Evolutionary conservation across 345 rosid species (phyloP).

Genomic region (Melaleuca alternifolia): DNA sequence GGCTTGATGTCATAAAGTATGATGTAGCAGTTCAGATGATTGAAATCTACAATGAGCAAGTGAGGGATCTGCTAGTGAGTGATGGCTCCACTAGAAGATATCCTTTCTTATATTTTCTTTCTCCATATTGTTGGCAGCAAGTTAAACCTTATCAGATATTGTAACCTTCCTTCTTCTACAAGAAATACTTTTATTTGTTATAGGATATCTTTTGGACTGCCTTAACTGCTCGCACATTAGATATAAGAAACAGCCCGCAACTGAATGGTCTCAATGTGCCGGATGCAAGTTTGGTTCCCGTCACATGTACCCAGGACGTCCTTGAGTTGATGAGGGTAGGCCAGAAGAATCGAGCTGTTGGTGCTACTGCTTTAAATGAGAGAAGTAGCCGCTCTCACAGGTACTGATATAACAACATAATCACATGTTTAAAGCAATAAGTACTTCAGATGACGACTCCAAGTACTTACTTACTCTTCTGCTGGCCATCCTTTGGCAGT

Average conservation of each 20-base stretch:
- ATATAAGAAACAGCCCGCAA: constrained; percentile 85
- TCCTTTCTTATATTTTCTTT: constrained; percentile 29
- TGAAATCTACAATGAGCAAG: constrained; percentile 98
- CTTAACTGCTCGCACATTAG: constrained; percentile 66
- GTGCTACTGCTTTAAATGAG: constrained; percentile 94
- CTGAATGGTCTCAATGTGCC: constrained; percentile 95
- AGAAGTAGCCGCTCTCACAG: constrained; percentile 98
- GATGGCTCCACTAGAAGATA: constrained; percentile 94
- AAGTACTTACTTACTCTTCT: background rate
- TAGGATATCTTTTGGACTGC: background rate
- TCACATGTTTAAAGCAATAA: background rate
- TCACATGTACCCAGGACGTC: constrained; percentile 75
- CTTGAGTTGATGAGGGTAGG: constrained; percentile 91
- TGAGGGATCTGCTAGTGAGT: constrained; percentile 72
- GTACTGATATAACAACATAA: constrained; percentile 10
- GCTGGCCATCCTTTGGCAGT: constrained; percentile 22
- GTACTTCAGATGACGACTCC: background rate
- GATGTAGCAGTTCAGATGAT: constrained; percentile 98
- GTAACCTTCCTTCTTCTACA: background rate
- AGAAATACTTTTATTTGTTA: background rate
- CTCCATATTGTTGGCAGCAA: background rate
- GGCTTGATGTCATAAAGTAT: constrained; percentile 49
- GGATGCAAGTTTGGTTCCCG: constrained; percentile 87
- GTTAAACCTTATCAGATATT: background rate
- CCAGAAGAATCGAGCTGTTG: constrained; percentile 87